Percentiles rank a stretch among this genome's conserved stretches.
phyloP scores from a whole-genome alignment of 495 filamentous ascomycete species.

The Neurospora hispaniola region DNA sequence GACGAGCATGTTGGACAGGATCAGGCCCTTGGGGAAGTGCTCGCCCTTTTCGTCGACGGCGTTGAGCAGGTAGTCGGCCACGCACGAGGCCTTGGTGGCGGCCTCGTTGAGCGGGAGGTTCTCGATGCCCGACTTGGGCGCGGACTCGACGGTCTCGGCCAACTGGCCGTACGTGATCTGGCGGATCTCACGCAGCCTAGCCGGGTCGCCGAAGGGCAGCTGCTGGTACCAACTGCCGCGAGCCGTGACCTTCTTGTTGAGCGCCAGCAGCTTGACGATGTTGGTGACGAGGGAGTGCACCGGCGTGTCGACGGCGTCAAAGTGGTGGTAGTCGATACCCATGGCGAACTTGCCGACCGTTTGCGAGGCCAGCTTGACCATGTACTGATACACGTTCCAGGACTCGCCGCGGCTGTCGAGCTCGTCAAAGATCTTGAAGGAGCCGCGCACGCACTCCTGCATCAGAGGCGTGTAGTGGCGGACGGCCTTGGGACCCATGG shows the following conservation, averaged over 20 bases:
- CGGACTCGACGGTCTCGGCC: conserved; percentile 27
- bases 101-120: conserved; percentile 42
- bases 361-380: conserved; percentile 47
- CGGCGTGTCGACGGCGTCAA: conserved; percentile 30
- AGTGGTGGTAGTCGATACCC: conserved; percentile 43
- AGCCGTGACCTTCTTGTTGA: conserved; percentile 44
- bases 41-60: conserved; percentile 43
- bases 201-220: conserved; percentile 42
- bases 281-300: conserved; percentile 30
- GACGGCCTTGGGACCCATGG: conserved; percentile 43
- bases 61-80: conserved; percentile 34
- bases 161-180: conserved; percentile 24
- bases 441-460: conserved; percentile 33
- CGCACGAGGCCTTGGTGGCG: conserved; percentile 30
- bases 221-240: conserved; percentile 38
- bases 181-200: conserved; percentile 22
- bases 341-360: conserved; percentile 42
- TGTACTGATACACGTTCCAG: conserved; percentile 50
- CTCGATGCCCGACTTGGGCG: conserved; percentile 21
- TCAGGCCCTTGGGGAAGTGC: conserved; percentile 29
- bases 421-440: conserved; percentile 43
- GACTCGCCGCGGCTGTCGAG: conserved; percentile 37
- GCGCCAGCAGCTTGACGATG: conserved; percentile 31
- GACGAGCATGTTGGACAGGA: conserved; percentile 16
- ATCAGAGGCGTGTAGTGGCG: conserved; percentile 46